These are phyloP conservation scores for Xylaria telfairii DNA, from an alignment of 495 filamentous ascomycete species.

Conservation along the genomic window DNA sequence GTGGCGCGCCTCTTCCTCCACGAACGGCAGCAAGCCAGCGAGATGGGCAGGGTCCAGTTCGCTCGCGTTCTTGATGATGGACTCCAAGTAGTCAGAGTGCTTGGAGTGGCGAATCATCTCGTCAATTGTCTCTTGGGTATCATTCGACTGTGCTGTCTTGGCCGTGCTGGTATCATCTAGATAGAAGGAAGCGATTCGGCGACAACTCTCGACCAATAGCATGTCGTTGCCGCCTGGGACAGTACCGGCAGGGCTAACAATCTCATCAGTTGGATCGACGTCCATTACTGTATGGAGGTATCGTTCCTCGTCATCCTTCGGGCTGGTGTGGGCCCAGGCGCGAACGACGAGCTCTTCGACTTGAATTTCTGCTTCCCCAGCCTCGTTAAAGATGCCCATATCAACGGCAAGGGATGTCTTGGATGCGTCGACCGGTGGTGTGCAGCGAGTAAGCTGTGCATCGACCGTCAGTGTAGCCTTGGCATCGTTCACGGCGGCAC, in stretches of 20 bases:
- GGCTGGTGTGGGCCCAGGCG: constrained; percentile 43
- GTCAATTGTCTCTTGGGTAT: constrained; percentile 42
- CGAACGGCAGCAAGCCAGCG: constrained; percentile 26
- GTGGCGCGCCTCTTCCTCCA: constrained; percentile 41
- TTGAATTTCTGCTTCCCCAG: constrained; percentile 46
- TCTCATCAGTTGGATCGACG: constrained; percentile 49
- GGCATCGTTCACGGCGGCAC: constrained; percentile 8
- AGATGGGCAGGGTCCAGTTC: constrained; percentile 26
- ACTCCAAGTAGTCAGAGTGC: constrained; percentile 37
- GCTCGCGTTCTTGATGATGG: constrained; percentile 39
- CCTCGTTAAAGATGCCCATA: constrained; percentile 43
- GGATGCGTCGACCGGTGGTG: constrained; percentile 30
- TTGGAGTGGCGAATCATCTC: constrained; percentile 42
- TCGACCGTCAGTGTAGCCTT: constrained; percentile 43
- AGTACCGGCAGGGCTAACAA: constrained; percentile 26
- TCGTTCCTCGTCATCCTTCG: constrained; percentile 51
- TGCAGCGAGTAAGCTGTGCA: constrained; percentile 38
- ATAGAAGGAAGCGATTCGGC: constrained; percentile 45
- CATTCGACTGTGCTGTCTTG: constrained; percentile 31
- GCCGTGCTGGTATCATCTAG: not conserved
- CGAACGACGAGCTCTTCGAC: constrained; percentile 48
- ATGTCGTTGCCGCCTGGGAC: constrained; percentile 11
- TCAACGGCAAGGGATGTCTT: constrained; percentile 46
- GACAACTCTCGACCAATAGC: constrained; percentile 44
- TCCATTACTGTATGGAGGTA: constrained; percentile 50